A percentile compares a stretch with the other conserved stretches of the same genome.
These are phyloP conservation scores for Calycina herbarum DNA, from an alignment of 2,329 filamentous ascomycete species.

Conservation along the genomic window DNA sequence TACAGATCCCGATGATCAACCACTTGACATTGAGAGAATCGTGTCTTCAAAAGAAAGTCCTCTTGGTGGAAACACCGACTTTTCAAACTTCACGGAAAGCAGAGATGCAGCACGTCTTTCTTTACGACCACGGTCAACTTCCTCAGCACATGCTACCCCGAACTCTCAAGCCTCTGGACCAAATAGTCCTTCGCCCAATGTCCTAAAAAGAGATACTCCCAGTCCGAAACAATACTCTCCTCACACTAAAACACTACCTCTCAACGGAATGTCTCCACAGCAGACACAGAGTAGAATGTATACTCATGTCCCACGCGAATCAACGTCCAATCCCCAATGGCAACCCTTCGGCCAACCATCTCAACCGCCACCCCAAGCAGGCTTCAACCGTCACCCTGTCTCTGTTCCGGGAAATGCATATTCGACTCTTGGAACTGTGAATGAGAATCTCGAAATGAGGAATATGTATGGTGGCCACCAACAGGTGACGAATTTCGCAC, in stretches of 20 bases:
- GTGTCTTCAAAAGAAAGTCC: slow-evolving; percentile 11
- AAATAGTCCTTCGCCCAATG: neutral
- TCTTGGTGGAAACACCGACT: neutral
- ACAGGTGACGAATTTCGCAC: neutral
- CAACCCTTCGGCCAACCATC: neutral
- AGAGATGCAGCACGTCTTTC: slow-evolving; percentile 5
- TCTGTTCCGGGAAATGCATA: neutral
- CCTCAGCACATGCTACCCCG: neutral
- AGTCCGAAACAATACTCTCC: neutral
- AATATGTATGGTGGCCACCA: neutral
- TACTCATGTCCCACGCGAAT: neutral
- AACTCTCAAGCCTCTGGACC: neutral
- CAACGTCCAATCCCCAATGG: neutral
- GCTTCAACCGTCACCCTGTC: neutral
- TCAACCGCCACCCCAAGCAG: slow-evolving; percentile 1
- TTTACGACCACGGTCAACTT: slow-evolving; percentile 3
- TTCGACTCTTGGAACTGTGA: neutral
- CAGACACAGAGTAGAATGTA: neutral
- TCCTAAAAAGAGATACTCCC: neutral
- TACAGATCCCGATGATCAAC: slow-evolving; percentile 1
- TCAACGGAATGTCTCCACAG: neutral
- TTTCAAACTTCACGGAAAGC: slow-evolving; percentile 11
- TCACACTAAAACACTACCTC: neutral
- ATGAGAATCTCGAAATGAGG: neutral
- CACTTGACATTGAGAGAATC: slow-evolving; percentile 14